phyloP scores from a whole-genome alignment of 495 filamentous ascomycete genomes.

The Aspergillus baeticus region DNA sequence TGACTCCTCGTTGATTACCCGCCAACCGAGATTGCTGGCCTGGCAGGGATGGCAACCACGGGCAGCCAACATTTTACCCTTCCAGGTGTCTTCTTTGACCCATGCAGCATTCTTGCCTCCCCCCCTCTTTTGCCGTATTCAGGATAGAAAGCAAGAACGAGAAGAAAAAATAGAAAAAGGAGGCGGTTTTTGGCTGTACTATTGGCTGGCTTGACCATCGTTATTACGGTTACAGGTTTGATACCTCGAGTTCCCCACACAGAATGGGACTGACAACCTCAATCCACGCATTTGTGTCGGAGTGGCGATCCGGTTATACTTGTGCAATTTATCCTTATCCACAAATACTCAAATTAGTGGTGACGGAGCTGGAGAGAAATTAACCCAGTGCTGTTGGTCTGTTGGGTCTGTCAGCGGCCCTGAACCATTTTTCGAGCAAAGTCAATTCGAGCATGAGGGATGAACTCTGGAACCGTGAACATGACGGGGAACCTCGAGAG shows the following conservation, averaged over 20 bases:
- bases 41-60: background rate
- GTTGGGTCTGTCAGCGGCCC: background rate
- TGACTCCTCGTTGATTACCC: background rate
- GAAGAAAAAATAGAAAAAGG: slow-evolving; percentile 13
- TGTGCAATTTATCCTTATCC: no score
- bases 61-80: slow-evolving; percentile 6
- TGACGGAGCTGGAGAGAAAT: no score
- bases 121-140: slow-evolving; percentile 13
- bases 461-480: background rate
- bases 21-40: background rate
- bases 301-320: background rate
- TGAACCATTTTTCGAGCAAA: slow-evolving; percentile 1
- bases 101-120: background rate
- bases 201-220: slow-evolving; percentile 14
- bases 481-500: background rate
- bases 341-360: slow-evolving; percentile 6
- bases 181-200: slow-evolving; percentile 10
- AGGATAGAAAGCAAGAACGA: background rate
- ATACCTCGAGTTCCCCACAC: slow-evolving; percentile 13
- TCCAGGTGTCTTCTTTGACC: slow-evolving; percentile 17
- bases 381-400: background rate
- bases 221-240: slow-evolving; percentile 14
- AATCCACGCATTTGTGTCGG: background rate
- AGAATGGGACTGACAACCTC: slow-evolving; percentile 5
- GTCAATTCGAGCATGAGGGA: background rate